Percentiles rank a stretch among this genome's conserved stretches.
Conservation (phyloP, 2,329 filamentous ascomycete species). For the Teratosphaeria destructans region DNA sequence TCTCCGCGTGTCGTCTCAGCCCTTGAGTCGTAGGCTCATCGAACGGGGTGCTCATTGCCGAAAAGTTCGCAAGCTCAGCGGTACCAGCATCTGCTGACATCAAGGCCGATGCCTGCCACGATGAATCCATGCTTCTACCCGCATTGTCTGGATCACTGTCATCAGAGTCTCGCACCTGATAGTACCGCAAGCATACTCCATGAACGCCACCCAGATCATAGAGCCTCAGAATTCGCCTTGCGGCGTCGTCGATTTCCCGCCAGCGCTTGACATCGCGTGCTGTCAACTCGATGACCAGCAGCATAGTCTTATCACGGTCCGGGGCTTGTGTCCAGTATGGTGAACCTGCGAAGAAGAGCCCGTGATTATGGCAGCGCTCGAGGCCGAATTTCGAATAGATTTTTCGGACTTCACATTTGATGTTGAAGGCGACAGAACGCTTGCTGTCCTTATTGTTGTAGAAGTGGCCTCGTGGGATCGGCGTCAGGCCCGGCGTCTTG, state of each 20-base stretch:
- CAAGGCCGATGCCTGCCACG: background rate
- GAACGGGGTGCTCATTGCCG: background rate
- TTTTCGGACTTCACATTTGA: background rate
- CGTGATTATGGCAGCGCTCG: background rate
- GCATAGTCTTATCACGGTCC: background rate
- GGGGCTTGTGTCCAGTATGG: background rate
- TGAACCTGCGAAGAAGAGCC: background rate
- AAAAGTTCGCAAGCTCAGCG: background rate
- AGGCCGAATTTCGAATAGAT: background rate
- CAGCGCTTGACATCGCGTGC: background rate
- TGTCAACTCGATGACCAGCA: background rate
- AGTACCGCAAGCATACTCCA: background rate
- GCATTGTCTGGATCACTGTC: background rate
- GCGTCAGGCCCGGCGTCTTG: constrained; percentile 2
- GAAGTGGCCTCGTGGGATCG: background rate
- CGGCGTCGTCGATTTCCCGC: background rate
- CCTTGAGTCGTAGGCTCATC: background rate
- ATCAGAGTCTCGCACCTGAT: background rate
- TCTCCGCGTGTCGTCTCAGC: background rate
- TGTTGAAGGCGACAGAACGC: background rate
- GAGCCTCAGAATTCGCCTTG: background rate
- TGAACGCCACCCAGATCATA: background rate
- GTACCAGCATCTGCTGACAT: background rate
- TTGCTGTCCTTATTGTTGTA: background rate
- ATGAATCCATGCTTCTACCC: background rate